phyloP scores from a whole-genome alignment of 176 grass and related monocot genomes.

The Urochloa ruziziensis region DNA sequence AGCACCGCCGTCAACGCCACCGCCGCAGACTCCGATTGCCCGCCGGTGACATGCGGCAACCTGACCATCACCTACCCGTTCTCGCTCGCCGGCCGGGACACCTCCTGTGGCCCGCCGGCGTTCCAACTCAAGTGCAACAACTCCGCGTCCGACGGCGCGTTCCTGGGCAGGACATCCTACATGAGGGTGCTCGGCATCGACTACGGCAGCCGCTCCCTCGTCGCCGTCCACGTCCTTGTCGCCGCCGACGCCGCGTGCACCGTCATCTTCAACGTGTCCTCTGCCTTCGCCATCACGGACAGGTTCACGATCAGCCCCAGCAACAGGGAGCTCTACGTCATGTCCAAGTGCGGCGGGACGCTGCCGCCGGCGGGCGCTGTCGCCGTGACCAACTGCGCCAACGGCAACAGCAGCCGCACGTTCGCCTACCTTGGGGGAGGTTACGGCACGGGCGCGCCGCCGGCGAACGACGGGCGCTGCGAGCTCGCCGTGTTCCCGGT shows the following conservation, averaged over 20 bases:
- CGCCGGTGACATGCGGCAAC: slow-evolving; percentile 39
- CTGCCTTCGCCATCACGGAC: slow-evolving; percentile 9
- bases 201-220: slow-evolving; percentile 33
- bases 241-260: background rate
- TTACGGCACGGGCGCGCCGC: background rate
- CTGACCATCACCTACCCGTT: slow-evolving; percentile 45
- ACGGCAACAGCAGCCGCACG: slow-evolving; percentile 17
- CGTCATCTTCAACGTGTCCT: slow-evolving; percentile 39
- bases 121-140: slow-evolving; percentile 28
- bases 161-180: slow-evolving; percentile 29
- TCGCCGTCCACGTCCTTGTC: slow-evolving; percentile 22
- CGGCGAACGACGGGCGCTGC: background rate
- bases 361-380: background rate
- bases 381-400: slow-evolving; percentile 6
- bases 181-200: slow-evolving; percentile 19
- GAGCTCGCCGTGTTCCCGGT: background rate
- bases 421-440: slow-evolving; percentile 13
- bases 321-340: slow-evolving; percentile 32
- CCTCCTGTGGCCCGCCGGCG: slow-evolving; percentile 37
- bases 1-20: background rate
- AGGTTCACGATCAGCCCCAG: slow-evolving; percentile 24
- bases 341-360: slow-evolving; percentile 12
- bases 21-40: slow-evolving; percentile 8
- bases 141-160: background rate
- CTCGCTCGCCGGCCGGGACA: background rate